Evolutionary conservation across 176 grass and related monocot species (phyloP).

Genomic region (Oryza australiensis): DNA sequence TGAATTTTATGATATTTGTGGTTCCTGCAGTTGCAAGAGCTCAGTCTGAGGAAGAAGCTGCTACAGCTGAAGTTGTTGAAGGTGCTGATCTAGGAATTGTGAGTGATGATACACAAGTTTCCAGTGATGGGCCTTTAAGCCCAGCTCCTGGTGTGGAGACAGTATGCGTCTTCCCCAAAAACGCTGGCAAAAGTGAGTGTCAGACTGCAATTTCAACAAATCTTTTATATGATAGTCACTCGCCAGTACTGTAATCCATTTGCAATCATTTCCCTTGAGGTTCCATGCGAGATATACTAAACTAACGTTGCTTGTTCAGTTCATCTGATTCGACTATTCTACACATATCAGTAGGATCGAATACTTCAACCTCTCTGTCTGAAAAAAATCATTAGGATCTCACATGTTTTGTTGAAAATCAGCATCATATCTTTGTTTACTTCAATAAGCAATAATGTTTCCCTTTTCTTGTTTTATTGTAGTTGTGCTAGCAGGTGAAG

Average conservation of each 20-base stretch:
- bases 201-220: not conserved
- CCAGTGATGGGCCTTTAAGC: conserved; percentile 63
- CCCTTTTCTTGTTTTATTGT: conserved; percentile 33
- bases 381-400: too few relatives aligned
- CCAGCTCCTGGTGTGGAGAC: conserved; percentile 78
- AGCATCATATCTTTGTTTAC: not conserved
- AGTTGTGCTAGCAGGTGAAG: conserved; percentile 91
- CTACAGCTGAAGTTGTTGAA: conserved; percentile 82
- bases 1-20: not conserved
- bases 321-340: not conserved
- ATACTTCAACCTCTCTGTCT: too few relatives aligned
- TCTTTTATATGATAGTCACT: not conserved
- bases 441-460: not conserved
- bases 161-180: conserved; percentile 87
- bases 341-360: not conserved
- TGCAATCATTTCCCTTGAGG: not conserved
- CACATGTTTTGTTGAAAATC: not conserved
- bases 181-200: conserved; percentile 78
- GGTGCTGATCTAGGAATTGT: conserved; percentile 85
- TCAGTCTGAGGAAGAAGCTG: conserved; percentile 82
- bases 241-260: not conserved
- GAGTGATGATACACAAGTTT: conserved; percentile 82
- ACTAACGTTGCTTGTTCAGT: not conserved
- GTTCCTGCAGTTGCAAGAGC: conserved; percentile 57
- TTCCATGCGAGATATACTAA: not conserved